A percentile compares a stretch with the other conserved stretches of the same genome.
Evolutionary conservation across 2,329 filamentous ascomycete genomes (phyloP).

Genomic region (Tolypocladium inflatum): DNA sequence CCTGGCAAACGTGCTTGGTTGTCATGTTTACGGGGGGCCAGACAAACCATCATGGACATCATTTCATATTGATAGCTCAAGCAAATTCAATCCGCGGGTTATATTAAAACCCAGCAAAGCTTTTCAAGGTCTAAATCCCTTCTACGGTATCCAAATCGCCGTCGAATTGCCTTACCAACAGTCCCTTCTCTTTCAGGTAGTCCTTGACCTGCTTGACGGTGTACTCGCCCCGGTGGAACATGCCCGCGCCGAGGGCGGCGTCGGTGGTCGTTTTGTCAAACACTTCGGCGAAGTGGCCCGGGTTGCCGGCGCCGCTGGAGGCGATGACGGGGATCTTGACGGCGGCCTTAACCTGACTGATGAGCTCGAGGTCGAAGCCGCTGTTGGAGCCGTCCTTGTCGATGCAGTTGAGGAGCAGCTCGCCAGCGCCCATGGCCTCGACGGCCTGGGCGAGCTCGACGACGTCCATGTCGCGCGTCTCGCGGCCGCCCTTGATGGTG

Average conservation of each 20-base stretch:
- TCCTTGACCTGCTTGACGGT: slow-evolving; percentile 93
- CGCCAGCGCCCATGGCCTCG: slow-evolving; percentile 90
- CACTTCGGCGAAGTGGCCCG: slow-evolving; percentile 82
- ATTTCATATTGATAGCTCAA: background rate
- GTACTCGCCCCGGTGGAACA: slow-evolving; percentile 95
- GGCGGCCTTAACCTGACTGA: slow-evolving; percentile 76
- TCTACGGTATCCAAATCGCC: slow-evolving; percentile 25
- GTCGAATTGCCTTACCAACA: slow-evolving; percentile 75
- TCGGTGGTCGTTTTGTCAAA: slow-evolving; percentile 80
- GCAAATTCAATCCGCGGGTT: background rate
- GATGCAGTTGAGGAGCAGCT: slow-evolving; percentile 95
- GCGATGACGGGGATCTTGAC: slow-evolving; percentile 92
- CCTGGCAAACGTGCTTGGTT: background rate
- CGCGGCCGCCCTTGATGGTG: slow-evolving; percentile 89
- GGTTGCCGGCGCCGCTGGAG: slow-evolving; percentile 82
- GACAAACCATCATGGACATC: background rate
- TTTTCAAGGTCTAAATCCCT: background rate
- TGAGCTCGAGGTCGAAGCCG: slow-evolving; percentile 89
- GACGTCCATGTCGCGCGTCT: slow-evolving; percentile 90
- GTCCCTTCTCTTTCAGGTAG: slow-evolving; percentile 57
- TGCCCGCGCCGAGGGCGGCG: slow-evolving; percentile 88
- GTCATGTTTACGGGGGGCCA: background rate
- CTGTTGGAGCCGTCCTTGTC: slow-evolving; percentile 92
- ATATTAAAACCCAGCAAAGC: background rate
- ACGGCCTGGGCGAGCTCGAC: slow-evolving; percentile 80